A percentile compares a stretch with the other conserved stretches of the same genome.
Evolutionary conservation across 345 rosid species (phyloP).

Genomic region (Eucalyptus camaldulensis): DNA sequence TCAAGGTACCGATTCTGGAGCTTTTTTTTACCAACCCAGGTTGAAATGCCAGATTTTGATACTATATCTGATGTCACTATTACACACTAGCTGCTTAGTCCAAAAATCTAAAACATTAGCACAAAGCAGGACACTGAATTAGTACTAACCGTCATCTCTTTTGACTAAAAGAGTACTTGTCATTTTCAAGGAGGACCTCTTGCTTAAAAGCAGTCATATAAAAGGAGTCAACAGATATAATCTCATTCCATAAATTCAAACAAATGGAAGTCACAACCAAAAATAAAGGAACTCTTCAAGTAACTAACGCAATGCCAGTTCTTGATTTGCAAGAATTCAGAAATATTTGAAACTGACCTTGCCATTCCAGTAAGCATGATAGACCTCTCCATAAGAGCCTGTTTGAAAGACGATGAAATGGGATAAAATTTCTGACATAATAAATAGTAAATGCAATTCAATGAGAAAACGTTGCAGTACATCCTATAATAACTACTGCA

Average conservation of each 20-base stretch:
- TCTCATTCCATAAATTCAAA: not conserved
- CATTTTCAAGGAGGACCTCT: too few relatives aligned
- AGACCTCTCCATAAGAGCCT: constrained; percentile 99
- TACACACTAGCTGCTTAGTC: too few relatives aligned
- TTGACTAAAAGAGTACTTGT: too few relatives aligned
- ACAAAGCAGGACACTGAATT: too few relatives aligned
- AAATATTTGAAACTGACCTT: constrained; percentile 43
- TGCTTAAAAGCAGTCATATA: too few relatives aligned
- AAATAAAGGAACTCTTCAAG: not conserved
- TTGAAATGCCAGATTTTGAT: too few relatives aligned
- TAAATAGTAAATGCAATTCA: not conserved
- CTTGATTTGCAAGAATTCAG: not conserved
- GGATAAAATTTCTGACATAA: not conserved
- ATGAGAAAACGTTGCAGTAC: too few relatives aligned
- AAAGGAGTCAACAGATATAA: not conserved
- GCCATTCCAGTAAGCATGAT: constrained; percentile 93
- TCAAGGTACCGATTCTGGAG: too few relatives aligned
- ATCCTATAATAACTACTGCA: not conserved
- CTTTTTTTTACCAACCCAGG: not conserved
- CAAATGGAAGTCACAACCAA: not conserved
- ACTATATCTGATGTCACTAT: too few relatives aligned
- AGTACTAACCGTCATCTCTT: too few relatives aligned
- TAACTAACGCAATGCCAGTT: not conserved
- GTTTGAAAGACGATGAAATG: not conserved
- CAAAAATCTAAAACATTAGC: too few relatives aligned